Conservation (phyloP, 768 basidiomycete species). For the Candolleomyces eurysporus region DNA sequence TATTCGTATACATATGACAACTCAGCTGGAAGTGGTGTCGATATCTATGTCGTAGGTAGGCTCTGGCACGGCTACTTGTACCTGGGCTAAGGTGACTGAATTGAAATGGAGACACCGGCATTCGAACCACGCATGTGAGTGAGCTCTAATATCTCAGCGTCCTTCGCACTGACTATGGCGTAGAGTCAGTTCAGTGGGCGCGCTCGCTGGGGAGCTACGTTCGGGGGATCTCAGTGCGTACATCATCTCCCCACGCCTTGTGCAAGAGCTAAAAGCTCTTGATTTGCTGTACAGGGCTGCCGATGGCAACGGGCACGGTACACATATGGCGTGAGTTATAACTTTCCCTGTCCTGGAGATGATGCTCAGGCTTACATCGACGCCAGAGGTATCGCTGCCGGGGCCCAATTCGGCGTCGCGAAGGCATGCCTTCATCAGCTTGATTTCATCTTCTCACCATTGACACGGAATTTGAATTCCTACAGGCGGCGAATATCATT, state of each 20-base stretch:
- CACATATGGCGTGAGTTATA: slow-evolving; percentile 23
- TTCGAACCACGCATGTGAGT: not conserved
- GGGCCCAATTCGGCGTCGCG: slow-evolving; percentile 20
- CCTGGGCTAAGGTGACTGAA: not conserved
- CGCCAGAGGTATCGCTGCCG: slow-evolving; percentile 20
- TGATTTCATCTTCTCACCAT: not conserved
- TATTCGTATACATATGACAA: slow-evolving; percentile 18
- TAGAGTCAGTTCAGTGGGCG: slow-evolving; percentile 34
- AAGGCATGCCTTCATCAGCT: slow-evolving; percentile 11
- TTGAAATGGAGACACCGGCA: slow-evolving; percentile 17
- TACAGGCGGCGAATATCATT: slow-evolving; percentile 26
- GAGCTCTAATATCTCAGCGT: not conserved
- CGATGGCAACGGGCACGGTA: slow-evolving; percentile 39
- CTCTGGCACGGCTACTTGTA: not conserved
- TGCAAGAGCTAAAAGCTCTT: not conserved
- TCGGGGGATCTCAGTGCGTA: slow-evolving; percentile 23
- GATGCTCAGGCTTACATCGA: not conserved
- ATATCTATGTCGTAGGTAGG: slow-evolving; percentile 37
- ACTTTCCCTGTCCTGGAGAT: not conserved
- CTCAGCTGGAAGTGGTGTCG: slow-evolving; percentile 31
- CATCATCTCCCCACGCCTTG: not conserved
- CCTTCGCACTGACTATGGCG: not conserved
- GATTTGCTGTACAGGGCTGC: slow-evolving; percentile 7
- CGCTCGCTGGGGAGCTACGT: slow-evolving; percentile 35
- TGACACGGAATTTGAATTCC: not conserved